Conservation (phyloP, 768 basidiomycete species). For the Amanita jacksonii region DNA sequence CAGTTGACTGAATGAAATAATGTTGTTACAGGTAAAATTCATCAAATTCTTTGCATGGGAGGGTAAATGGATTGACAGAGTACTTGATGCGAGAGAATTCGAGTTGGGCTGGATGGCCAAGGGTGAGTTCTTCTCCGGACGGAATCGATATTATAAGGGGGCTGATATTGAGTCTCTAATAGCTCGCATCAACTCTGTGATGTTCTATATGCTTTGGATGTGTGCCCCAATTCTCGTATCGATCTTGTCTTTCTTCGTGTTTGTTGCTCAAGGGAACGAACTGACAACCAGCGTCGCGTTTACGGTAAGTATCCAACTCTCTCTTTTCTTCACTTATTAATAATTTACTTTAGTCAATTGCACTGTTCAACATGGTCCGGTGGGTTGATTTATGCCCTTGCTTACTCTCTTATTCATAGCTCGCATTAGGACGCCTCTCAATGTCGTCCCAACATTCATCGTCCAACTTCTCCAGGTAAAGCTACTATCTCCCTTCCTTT, state of each 20-base stretch:
- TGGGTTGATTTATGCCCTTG: conserved; percentile 16
- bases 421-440: conserved; percentile 54
- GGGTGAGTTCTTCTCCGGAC: conserved; percentile 27
- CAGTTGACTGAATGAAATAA: not conserved
- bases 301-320: conserved; percentile 40
- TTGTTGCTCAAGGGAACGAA: conserved; percentile 61
- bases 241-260: conserved; percentile 68
- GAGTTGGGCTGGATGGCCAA: conserved; percentile 78
- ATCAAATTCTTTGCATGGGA: conserved; percentile 85
- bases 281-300: conserved; percentile 77
- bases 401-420: not conserved
- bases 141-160: not conserved
- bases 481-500: not conserved
- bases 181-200: conserved; percentile 64
- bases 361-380: conserved; percentile 81
- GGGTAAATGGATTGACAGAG: conserved; percentile 62
- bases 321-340: not conserved
- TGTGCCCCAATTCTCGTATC: conserved; percentile 74
- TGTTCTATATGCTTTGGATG: conserved; percentile 67
- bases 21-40: conserved; percentile 44
- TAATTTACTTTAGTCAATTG: conserved; percentile 42
- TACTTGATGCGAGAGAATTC: conserved; percentile 48
- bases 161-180: not conserved
- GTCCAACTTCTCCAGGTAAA: conserved; percentile 65
- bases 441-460: conserved; percentile 72